A percentile compares a stretch with the other conserved stretches of the same genome.
These are phyloP conservation scores for Cytospora mali DNA, from an alignment of 2,329 filamentous ascomycete species.

Conservation along the genomic window DNA sequence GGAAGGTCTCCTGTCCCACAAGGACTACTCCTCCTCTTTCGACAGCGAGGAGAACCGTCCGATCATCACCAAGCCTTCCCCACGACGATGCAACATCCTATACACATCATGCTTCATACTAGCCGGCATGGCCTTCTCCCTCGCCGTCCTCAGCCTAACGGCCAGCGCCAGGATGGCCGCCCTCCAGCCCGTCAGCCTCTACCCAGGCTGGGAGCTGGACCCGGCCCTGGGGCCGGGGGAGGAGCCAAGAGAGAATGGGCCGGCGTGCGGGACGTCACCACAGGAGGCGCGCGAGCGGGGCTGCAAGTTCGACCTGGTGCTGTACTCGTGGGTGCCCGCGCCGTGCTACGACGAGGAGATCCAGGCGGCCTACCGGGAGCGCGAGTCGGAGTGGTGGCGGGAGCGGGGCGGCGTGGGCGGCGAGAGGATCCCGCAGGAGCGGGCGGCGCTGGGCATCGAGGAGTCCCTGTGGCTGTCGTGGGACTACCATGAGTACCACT, in stretches of 20 bases:
- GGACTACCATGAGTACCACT: neutral
- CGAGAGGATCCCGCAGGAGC: neutral
- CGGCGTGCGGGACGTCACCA: constrained; percentile 29
- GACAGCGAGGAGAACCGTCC: neutral
- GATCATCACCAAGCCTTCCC: neutral
- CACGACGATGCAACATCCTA: neutral
- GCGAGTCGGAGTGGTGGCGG: constrained; percentile 1
- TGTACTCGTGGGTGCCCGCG: constrained; percentile 33
- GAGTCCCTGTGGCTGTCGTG: neutral
- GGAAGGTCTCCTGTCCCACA: neutral
- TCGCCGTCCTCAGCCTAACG: neutral
- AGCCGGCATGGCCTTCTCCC: neutral
- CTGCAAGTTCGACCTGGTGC: constrained; percentile 34
- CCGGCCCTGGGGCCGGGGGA: neutral
- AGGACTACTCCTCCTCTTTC: neutral
- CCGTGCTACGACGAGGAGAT: constrained; percentile 29
- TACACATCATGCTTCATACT: neutral
- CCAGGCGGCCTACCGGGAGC: neutral
- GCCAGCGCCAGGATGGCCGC: neutral
- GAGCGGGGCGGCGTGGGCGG: neutral
- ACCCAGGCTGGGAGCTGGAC: neutral
- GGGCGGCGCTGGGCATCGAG: neutral
- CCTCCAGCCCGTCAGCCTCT: neutral
- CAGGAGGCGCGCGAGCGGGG: constrained; percentile 27
- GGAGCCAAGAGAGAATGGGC: neutral